Conservation (phyloP, 2,329 filamentous ascomycete species). For the Colletotrichum acutatum region DNA sequence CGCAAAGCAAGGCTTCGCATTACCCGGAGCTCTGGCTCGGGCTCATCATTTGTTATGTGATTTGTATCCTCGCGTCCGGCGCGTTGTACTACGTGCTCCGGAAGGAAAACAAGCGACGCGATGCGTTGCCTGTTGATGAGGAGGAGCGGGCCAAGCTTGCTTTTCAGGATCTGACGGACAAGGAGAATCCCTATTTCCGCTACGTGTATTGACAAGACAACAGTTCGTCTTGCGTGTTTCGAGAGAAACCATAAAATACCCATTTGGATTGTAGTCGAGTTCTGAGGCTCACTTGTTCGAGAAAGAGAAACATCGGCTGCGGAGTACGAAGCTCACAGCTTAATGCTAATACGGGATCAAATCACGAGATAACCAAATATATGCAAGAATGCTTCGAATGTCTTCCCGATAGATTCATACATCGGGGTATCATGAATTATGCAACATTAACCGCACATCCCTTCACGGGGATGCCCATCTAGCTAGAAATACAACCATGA, state of each 20-base stretch:
- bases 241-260: not conserved
- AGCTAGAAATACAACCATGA: constrained; percentile 31
- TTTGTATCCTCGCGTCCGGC: constrained; percentile 69
- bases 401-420: constrained; percentile 12
- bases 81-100: constrained; percentile 68
- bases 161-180: constrained; percentile 76
- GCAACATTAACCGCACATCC: constrained; percentile 11
- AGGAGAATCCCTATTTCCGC: constrained; percentile 74
- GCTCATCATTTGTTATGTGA: constrained; percentile 74
- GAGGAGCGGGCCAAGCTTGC: constrained; percentile 71
- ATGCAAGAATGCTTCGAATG: not conserved
- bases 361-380: not conserved
- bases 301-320: not conserved
- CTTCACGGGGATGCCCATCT: constrained; percentile 14
- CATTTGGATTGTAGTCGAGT: not conserved
- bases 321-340: not conserved
- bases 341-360: not conserved
- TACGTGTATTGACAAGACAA: constrained; percentile 55
- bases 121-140: constrained; percentile 62
- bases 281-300: not conserved
- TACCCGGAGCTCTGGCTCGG: constrained; percentile 79
- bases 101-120: constrained; percentile 67
- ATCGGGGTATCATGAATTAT: constrained; percentile 22
- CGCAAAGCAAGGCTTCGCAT: constrained; percentile 71
- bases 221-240: accelerated